phyloP scores from a whole-genome alignment of 1,139 yeast genomes.

The Eremothecium gossypii region DNA sequence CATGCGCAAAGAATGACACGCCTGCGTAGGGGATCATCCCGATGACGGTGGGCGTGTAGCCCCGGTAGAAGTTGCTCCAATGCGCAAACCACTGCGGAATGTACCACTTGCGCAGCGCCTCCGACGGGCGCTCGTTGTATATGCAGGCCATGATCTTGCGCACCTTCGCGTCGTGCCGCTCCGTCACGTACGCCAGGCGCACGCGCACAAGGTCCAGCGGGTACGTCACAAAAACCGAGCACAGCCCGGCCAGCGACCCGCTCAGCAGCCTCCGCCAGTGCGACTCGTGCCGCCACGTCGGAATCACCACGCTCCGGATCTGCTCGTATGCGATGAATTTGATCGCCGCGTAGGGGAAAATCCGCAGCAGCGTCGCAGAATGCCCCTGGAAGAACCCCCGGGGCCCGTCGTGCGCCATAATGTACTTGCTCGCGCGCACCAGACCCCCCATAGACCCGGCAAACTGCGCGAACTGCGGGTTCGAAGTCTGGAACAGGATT shows the following conservation, averaged over 20 bases:
- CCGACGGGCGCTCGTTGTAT: conserved; percentile 50
- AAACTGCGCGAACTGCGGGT: conserved; percentile 75
- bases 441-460: conserved; percentile 78
- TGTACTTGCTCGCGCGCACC: conserved; percentile 58
- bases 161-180: conserved; percentile 46
- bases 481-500: conserved; percentile 88
- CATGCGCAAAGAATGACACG: conserved; percentile 91
- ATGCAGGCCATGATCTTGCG: conserved; percentile 45
- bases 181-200: conserved; percentile 81
- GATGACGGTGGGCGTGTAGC: conserved; percentile 84
- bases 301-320: conserved; percentile 69
- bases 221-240: conserved; percentile 82
- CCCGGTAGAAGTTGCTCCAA: conserved; percentile 74
- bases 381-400: conserved; percentile 90
- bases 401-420: conserved; percentile 63
- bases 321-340: conserved; percentile 98
- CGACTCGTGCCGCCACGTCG: conserved; percentile 65
- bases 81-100: conserved; percentile 31
- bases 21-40: conserved; percentile 99
- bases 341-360: conserved; percentile 95
- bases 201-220: conserved; percentile 89
- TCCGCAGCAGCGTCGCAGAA: conserved; percentile 80
- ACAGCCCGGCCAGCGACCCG: conserved; percentile 83
- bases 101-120: conserved; percentile 21
- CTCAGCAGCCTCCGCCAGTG: conserved; percentile 72